Percentiles rank a stretch among this genome's conserved stretches.
Evolutionary conservation across 164 flowering plant genomes (phyloP).

Genomic region (Dillenia suffruticosa): DNA sequence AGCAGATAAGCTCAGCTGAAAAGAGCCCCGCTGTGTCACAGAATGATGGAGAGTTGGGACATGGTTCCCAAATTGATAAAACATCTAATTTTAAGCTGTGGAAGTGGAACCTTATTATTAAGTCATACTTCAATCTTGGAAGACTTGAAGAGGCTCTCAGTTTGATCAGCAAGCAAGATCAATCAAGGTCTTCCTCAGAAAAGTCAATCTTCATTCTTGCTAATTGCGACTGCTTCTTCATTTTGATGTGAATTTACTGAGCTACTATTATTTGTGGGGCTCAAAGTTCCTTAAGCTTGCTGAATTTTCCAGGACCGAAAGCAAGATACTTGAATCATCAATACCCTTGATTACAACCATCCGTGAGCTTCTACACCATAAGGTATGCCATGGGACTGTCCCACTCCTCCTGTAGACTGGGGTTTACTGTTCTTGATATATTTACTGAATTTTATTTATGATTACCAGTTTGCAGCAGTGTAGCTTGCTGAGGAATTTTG

Average conservation of each 20-base stretch:
- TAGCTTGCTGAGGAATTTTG: too few relatives aligned
- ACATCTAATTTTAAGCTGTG: slow-evolving; percentile 37
- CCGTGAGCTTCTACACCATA: slow-evolving; percentile 57
- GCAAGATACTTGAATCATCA: slow-evolving; percentile 33
- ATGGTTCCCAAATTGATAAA: slow-evolving; percentile 23
- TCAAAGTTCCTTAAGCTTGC: slow-evolving; percentile 9
- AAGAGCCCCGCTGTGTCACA: slow-evolving; percentile 34
- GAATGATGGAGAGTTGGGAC: slow-evolving; percentile 6
- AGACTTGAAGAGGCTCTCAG: slow-evolving; percentile 78
- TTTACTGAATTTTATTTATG: too few relatives aligned
- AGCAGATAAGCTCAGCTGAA: slow-evolving; percentile 61
- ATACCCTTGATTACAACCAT: slow-evolving; percentile 47
- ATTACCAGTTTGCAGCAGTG: too few relatives aligned
- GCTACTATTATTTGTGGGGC: neutral
- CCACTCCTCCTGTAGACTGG: too few relatives aligned
- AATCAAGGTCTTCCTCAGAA: slow-evolving; percentile 21
- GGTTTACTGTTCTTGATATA: too few relatives aligned
- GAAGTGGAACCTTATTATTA: slow-evolving; percentile 58
- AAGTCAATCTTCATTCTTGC: slow-evolving; percentile 28
- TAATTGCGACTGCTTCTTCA: neutral
- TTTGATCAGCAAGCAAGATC: slow-evolving; percentile 52
- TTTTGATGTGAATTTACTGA: too few relatives aligned
- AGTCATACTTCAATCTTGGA: slow-evolving; percentile 71
- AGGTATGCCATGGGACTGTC: slow-evolving; percentile 36
- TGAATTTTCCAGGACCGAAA: slow-evolving; percentile 28